phyloP scores from a whole-genome alignment of 176 grass and related monocot genomes.

The Coix lacrymajobi region DNA sequence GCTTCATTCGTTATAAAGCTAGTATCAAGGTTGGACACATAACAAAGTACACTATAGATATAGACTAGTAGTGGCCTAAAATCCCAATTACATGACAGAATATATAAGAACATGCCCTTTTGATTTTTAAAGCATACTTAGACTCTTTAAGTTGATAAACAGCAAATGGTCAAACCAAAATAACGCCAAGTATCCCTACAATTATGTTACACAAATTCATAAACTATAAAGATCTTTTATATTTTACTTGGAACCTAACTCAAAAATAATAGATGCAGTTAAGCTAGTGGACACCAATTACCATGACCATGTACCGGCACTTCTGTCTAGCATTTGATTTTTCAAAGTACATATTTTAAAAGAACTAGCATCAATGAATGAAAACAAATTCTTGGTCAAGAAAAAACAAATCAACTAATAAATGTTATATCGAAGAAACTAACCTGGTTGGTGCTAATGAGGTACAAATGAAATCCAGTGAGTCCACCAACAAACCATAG shows the following conservation, averaged over 20 bases:
- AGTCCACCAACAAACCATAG: conserved; percentile 99
- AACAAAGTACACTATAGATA: neutral
- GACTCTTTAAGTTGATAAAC: neutral
- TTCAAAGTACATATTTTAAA: neutral
- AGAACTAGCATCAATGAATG: neutral
- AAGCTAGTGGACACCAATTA: conserved; percentile 2
- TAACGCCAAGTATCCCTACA: neutral
- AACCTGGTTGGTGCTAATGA: conserved; percentile 92
- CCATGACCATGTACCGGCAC: neutral
- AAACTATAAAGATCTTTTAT: neutral
- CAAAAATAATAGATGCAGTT: neutral
- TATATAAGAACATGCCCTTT: neutral
- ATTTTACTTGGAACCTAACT: neutral
- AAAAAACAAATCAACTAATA: neutral
- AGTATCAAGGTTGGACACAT: conserved; percentile 2
- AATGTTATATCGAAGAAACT: conserved; percentile 12
- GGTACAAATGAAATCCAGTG: conserved; percentile 94
- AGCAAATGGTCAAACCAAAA: neutral
- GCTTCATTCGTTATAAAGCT: conserved; percentile 1
- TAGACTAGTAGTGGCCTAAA: conserved; percentile 3
- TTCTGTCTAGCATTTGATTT: neutral
- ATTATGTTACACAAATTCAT: neutral
- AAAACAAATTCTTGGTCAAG: neutral
- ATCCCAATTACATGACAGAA: neutral
- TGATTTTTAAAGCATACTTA: neutral